Conservation (phyloP, 2,329 filamentous ascomycete genomes). For the Rhynchosporium graminicola region DNA sequence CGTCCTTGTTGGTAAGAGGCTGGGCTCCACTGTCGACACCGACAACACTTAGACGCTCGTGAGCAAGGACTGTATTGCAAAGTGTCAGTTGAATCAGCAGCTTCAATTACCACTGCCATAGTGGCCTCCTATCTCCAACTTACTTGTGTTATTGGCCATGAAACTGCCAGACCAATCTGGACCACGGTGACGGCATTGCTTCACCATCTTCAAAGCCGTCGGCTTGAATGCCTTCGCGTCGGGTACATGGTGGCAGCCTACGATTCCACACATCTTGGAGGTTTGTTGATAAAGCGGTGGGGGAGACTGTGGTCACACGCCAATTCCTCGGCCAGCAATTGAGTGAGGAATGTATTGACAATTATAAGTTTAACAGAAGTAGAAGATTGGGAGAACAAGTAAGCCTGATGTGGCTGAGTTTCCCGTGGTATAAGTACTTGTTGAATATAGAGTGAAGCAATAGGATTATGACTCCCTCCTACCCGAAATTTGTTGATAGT, state of each 20-base stretch:
- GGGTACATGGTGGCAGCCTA: slow-evolving; percentile 91
- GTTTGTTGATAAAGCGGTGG: slow-evolving; percentile 14
- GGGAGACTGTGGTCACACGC: slow-evolving; percentile 2
- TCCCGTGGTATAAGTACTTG: slow-evolving; percentile 1
- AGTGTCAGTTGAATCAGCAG: slow-evolving; percentile 28
- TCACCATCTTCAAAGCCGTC: slow-evolving; percentile 87
- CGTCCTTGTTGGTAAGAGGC: slow-evolving; percentile 90
- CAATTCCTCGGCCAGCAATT: not conserved
- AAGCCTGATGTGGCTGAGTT: not conserved
- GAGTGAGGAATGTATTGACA: not conserved
- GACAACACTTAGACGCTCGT: slow-evolving; percentile 97
- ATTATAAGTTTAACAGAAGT: not conserved
- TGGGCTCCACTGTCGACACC: slow-evolving; percentile 93
- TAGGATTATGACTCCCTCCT: slow-evolving; percentile 8
- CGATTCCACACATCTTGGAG: slow-evolving; percentile 45
- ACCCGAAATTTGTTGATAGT: slow-evolving; percentile 10
- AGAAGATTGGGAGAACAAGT: slow-evolving; percentile 3
- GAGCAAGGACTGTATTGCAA: slow-evolving; percentile 72
- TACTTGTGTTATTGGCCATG: slow-evolving; percentile 89
- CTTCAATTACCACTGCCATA: not conserved
- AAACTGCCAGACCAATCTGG: slow-evolving; percentile 98
- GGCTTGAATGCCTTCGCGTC: slow-evolving; percentile 97
- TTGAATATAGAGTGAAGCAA: not conserved
- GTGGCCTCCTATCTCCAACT: slow-evolving; percentile 37
- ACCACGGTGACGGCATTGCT: slow-evolving; percentile 96